Percentiles rank a stretch among this genome's conserved stretches.
These are phyloP conservation scores for Neodidymelliopsis sp. DNA, from an alignment of 2,329 filamentous ascomycete genomes.

Conservation along the genomic window DNA sequence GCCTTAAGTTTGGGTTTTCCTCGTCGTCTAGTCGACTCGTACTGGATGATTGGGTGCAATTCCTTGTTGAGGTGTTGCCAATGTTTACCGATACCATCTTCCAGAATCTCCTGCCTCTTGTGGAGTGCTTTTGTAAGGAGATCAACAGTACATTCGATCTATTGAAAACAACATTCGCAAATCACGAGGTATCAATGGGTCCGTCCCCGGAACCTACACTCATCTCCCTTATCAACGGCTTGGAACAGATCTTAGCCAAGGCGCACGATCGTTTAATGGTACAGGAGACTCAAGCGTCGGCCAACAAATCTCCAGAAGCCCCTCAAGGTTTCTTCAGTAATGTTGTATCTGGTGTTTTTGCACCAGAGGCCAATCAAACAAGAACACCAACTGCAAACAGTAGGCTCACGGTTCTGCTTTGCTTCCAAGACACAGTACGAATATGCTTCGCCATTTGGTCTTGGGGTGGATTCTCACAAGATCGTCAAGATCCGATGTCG, in stretches of 20 bases:
- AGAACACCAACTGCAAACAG: constrained; percentile 90
- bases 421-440: constrained; percentile 93
- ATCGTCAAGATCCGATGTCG: constrained; percentile 70
- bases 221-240: constrained; percentile 86
- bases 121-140: constrained; percentile 86
- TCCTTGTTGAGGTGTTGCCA: constrained; percentile 83
- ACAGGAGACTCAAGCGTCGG: constrained; percentile 74
- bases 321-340: constrained; percentile 90
- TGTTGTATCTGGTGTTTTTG: constrained; percentile 91
- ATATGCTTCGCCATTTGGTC: constrained; percentile 95
- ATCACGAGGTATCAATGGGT: constrained; percentile 37
- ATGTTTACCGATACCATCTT: constrained; percentile 86
- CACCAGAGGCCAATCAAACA: constrained; percentile 77
- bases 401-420: constrained; percentile 89
- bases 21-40: constrained; percentile 76
- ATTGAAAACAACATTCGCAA: constrained; percentile 70
- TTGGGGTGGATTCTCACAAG: constrained; percentile 76
- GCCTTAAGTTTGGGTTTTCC: constrained; percentile 81
- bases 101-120: constrained; percentile 86
- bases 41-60: constrained; percentile 89
- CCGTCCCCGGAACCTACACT: constrained; percentile 72
- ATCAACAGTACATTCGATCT: constrained; percentile 75
- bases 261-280: constrained; percentile 82
- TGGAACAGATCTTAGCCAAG: constrained; percentile 88
- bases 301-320: constrained; percentile 80